Evolutionary conservation across 129 eudicot species (phyloP).

Genomic region (Gnaphalium uliginosum): DNA sequence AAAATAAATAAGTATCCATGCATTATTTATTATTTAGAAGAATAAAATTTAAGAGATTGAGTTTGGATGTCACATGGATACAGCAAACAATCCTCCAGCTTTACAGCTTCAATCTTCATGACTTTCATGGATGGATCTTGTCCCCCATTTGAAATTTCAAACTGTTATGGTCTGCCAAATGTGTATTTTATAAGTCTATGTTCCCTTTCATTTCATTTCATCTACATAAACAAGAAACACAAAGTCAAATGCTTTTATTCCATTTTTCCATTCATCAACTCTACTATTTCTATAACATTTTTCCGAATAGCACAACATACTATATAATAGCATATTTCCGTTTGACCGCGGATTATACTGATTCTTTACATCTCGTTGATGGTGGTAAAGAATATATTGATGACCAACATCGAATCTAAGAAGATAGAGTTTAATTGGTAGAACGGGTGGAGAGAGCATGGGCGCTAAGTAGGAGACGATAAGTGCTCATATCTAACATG

Average conservation of each 20-base stretch:
- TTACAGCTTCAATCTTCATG: conserved; percentile 43
- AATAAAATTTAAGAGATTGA: conserved; percentile 21
- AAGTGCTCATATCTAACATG: too few species aligned
- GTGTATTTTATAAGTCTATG: conserved; percentile 36
- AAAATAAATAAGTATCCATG: conserved; percentile 34
- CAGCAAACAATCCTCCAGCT: conserved; percentile 47
- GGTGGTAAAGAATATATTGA: too few species aligned
- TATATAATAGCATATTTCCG: too few species aligned
- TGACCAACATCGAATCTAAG: too few species aligned
- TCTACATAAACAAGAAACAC: conserved; percentile 26
- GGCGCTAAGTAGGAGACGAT: too few species aligned
- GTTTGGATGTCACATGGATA: conserved; percentile 45
- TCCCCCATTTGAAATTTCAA: conserved; percentile 36
- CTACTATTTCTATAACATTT: background rate
- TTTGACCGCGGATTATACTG: too few species aligned
- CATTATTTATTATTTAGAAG: conserved; percentile 20
- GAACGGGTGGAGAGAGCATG: too few species aligned
- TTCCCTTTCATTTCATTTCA: conserved; percentile 23
- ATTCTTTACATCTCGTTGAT: too few species aligned
- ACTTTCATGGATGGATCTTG: conserved; percentile 48
- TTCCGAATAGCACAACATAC: too few species aligned
- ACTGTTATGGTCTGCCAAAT: conserved; percentile 42
- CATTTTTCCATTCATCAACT: conserved; percentile 16
- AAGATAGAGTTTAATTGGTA: too few species aligned
- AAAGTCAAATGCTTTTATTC: conserved; percentile 26